Evolutionary conservation across 108 stramenopile species (phyloP).

Genomic region (Stephanodiscus minutulus): DNA sequence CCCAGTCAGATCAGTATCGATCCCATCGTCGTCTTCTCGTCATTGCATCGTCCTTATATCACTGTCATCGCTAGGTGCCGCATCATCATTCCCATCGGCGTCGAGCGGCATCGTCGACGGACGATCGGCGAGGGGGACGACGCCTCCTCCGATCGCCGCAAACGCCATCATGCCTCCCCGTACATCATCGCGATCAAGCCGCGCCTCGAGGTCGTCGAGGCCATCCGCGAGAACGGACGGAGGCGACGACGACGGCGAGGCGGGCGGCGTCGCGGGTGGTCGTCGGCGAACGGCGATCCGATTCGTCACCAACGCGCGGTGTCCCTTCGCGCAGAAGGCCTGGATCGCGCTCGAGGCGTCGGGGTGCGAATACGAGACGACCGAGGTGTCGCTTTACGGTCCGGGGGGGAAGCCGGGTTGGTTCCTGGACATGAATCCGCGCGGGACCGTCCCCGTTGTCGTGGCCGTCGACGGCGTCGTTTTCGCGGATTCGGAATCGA

Average conservation of each 20-base stretch:
- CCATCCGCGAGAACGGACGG: not conserved
- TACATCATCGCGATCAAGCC: not conserved
- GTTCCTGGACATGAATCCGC: conserved; percentile 80
- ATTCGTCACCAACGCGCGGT: conserved; percentile 82
- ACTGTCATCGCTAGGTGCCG: not conserved
- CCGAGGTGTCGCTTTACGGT: conserved; percentile 74
- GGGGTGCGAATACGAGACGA: conserved; percentile 53
- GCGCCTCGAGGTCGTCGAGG: not conserved
- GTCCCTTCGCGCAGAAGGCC: conserved; percentile 78
- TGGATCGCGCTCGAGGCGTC: conserved; percentile 80
- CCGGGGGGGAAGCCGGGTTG: conserved; percentile 81
- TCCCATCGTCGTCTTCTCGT: not conserved
- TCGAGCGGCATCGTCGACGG: not conserved
- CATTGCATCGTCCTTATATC: not conserved
- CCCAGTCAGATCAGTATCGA: not conserved
- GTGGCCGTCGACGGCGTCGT: conserved; percentile 39
- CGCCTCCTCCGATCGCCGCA: not conserved
- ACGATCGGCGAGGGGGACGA: too few relatives aligned
- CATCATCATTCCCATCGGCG: not conserved
- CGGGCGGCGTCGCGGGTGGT: not conserved
- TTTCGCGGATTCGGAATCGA: conserved; percentile 74
- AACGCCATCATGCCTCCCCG: not conserved
- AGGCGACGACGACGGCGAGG: not conserved
- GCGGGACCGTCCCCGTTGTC: conserved; percentile 77
- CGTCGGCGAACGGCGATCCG: conserved; percentile 8